Base-by-base conservation (phyloP, 768 basidiomycete genomes). In the Rossbeevera mucosa region DNA sequence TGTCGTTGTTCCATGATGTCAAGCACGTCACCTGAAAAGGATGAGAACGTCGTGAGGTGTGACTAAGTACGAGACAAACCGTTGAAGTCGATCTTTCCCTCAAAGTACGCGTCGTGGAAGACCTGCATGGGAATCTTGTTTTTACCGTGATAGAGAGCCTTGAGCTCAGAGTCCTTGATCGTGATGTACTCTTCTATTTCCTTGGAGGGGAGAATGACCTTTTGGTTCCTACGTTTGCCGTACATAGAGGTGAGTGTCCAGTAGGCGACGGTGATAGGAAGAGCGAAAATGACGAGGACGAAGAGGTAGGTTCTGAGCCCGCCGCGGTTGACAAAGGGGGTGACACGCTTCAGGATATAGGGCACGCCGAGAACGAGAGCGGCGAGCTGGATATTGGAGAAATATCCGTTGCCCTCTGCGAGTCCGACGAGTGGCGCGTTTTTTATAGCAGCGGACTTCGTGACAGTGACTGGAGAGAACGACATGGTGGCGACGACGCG, bases 71-170 rank as follows among this genome's bases (percentile, higher is more conserved):
- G 6, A 41, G 45, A 69, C 78, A 36, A 41, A 89, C 95, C 94
- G 47, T 97, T 99, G 69, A 99, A 89, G 51, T 97, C 94, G 55
- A 94, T 82, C 74, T 97, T 97, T 45, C 86, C 86, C 46, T 94
- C 93, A 68, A 99, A 97, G 74, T 88, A 98, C 57, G 92, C 91
- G 76, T 99, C 96, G 66, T 98, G 87, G 78, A 96, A 95, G 59
- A 89, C 73, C 73, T 99, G 95, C 86, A 96, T 94, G 47, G 94
- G 94, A 52, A 99, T 97, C 72, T 96, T 98, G 61, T 84, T 81
- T 72, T 85, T 89, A 58, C 85, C 87, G 28, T 81, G 71, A 74
- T 94, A 98, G 53, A 82, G 76, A 26, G 78, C 76, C 75, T 83
- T 89, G 66, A 98, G 79, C 53, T 85, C 87, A 0, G 74, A 71